Conservation (phyloP, 202 grass and related monocot genomes). For the Schoenoplectus tabernaemontani region DNA sequence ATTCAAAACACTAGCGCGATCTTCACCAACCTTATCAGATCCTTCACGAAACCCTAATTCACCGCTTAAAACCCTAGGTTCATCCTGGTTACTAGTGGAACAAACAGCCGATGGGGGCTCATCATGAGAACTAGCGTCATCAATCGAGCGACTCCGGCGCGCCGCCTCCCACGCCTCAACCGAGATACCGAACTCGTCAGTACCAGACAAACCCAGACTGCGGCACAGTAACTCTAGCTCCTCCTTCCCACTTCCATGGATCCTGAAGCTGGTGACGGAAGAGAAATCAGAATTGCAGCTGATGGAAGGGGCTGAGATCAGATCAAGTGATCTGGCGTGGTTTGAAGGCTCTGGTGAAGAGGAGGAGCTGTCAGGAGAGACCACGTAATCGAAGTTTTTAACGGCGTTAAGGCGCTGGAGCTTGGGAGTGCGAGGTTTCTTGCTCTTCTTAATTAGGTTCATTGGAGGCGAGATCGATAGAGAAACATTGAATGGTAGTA, state of each 20-base stretch:
- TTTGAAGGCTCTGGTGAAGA: constrained; percentile 24
- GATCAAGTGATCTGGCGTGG: constrained; percentile 54
- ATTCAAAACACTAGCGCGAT: neutral
- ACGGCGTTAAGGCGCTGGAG: constrained; percentile 77
- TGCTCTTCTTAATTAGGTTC: neutral
- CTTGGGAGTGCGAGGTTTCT: neutral
- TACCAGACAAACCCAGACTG: constrained; percentile 60
- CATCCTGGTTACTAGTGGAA: neutral
- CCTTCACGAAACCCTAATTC: neutral
- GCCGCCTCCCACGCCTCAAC: constrained; percentile 62
- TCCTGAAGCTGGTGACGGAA: constrained; percentile 57
- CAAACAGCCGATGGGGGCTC: constrained; percentile 1
- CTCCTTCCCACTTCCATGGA: constrained; percentile 66
- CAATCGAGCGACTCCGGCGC: constrained; percentile 40
- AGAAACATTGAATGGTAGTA: neutral
- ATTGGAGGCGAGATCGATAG: neutral
- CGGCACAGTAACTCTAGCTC: constrained; percentile 77
- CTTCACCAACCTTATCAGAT: neutral
- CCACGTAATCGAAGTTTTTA: constrained; percentile 70
- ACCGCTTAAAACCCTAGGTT: neutral
- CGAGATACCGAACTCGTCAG: constrained; percentile 79
- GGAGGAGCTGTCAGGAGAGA: constrained; percentile 31
- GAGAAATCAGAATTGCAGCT: neutral
- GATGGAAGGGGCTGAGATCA: neutral
- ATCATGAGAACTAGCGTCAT: constrained; percentile 14